These are phyloP conservation scores for Talaromyces sp. DNA, from an alignment of 2,329 filamentous ascomycete species.

Conservation along the genomic window DNA sequence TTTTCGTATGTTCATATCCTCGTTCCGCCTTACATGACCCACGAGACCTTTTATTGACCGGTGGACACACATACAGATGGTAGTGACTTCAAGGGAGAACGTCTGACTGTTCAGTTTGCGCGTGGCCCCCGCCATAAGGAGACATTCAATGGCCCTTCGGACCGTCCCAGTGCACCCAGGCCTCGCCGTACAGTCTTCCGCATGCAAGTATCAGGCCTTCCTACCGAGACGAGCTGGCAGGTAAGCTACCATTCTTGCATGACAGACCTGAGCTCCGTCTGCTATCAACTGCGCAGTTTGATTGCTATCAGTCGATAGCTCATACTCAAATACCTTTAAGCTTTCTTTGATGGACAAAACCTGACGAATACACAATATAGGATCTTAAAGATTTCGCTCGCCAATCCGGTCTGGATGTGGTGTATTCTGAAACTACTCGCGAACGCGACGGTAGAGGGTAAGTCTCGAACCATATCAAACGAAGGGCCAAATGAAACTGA, in stretches of 20 bases:
- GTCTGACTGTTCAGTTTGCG: conserved; percentile 96
- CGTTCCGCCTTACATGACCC: neutral
- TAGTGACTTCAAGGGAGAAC: conserved; percentile 96
- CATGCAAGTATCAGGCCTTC: conserved; percentile 97
- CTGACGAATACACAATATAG: conserved; percentile 72
- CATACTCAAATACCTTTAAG: neutral
- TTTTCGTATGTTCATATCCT: conserved; percentile 52
- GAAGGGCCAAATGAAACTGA: conserved; percentile 28
- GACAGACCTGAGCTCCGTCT: neutral
- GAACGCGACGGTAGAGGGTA: conserved; percentile 91
- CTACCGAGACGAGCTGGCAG: conserved; percentile 98
- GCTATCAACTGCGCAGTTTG: neutral
- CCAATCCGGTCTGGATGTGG: conserved; percentile 93
- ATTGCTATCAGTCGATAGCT: neutral
- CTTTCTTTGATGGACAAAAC: neutral
- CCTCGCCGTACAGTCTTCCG: conserved; percentile 92
- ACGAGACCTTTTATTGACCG: conserved; percentile 1
- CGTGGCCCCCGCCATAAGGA: conserved; percentile 75
- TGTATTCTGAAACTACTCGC: conserved; percentile 94
- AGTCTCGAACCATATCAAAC: conserved; percentile 39
- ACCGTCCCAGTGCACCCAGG: conserved; percentile 66
- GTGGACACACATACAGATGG: conserved; percentile 63
- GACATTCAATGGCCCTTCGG: conserved; percentile 61
- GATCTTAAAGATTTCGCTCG: conserved; percentile 99
- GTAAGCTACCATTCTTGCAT: conserved; percentile 62